Conservation (phyloP, 768 basidiomycete species). For the Amanita rubescens region DNA sequence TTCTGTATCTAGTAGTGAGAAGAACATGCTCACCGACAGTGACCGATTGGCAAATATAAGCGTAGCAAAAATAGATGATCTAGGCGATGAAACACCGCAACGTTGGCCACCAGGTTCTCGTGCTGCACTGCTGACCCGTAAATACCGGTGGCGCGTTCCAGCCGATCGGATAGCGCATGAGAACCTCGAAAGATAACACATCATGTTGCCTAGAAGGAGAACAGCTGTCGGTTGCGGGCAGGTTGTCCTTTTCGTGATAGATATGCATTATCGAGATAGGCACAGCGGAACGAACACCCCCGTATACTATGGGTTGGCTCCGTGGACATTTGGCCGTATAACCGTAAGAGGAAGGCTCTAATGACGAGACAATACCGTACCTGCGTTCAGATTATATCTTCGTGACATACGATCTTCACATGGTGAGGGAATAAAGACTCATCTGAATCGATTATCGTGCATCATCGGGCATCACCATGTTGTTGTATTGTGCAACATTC, state of each 20-base stretch:
- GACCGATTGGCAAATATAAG: not conserved
- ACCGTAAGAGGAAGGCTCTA: not conserved
- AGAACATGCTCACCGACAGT: conserved; percentile 2
- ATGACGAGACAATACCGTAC: not conserved
- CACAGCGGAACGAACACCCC: not conserved
- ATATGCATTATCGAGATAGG: not conserved
- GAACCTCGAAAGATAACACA: not conserved
- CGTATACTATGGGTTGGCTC: not conserved
- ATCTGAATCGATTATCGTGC: not conserved
- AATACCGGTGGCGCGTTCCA: not conserved
- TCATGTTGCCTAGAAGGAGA: not conserved
- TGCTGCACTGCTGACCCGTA: not conserved
- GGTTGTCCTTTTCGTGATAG: not conserved
- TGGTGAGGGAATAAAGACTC: not conserved
- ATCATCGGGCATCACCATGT: too few relatives aligned
- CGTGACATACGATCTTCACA: not conserved
- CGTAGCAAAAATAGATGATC: not conserved
- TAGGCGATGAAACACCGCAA: conserved; percentile 2
- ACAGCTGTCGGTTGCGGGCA: not conserved
- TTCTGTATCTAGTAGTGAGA: not conserved
- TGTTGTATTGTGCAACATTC: too few relatives aligned
- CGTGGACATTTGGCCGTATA: not conserved
- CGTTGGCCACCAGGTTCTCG: not conserved
- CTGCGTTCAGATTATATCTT: too few relatives aligned
- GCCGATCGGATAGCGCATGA: not conserved